Evolutionary conservation across 2,329 filamentous ascomycete genomes (phyloP).

Genomic region (Aulographum hederae): DNA sequence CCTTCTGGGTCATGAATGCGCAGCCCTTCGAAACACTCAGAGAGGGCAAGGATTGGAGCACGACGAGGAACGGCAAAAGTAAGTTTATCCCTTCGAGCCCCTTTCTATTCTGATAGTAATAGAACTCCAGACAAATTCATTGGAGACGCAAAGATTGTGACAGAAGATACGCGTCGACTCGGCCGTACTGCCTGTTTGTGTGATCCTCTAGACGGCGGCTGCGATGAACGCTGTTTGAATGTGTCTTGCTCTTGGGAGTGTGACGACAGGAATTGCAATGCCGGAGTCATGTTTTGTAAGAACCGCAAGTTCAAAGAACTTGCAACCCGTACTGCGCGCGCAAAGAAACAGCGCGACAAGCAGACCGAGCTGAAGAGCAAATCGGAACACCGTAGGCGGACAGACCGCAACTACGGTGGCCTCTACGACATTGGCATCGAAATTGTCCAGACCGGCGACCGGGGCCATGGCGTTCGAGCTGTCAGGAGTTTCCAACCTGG

Average conservation of each 20-base stretch:
- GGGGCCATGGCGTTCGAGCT: conserved; percentile 80
- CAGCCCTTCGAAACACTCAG: neutral
- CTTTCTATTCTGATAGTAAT: neutral
- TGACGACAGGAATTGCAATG: conserved; percentile 71
- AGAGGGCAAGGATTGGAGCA: neutral
- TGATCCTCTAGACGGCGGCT: conserved; percentile 52
- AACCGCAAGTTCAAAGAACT: conserved; percentile 81
- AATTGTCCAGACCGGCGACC: conserved; percentile 75
- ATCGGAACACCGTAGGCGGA: conserved; percentile 8
- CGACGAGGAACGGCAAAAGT: neutral
- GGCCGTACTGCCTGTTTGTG: too few relatives aligned
- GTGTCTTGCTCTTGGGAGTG: conserved; percentile 96
- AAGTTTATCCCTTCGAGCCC: neutral
- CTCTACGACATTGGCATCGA: conserved; percentile 79
- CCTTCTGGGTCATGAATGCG: neutral
- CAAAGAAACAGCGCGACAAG: conserved; percentile 1
- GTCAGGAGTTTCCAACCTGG: conserved; percentile 74
- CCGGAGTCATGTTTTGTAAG: conserved; percentile 54
- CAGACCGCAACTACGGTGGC: neutral
- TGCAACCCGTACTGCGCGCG: conserved; percentile 43
- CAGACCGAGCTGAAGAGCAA: conserved; percentile 5
- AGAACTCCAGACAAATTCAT: conserved; percentile 4
- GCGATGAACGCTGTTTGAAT: conserved; percentile 82
- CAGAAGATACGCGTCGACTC: too few relatives aligned
- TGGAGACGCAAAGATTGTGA: conserved; percentile 10